Base-by-base conservation (phyloP, 352 stramenopile species). In the Saprolegnia parasitica region DNA sequence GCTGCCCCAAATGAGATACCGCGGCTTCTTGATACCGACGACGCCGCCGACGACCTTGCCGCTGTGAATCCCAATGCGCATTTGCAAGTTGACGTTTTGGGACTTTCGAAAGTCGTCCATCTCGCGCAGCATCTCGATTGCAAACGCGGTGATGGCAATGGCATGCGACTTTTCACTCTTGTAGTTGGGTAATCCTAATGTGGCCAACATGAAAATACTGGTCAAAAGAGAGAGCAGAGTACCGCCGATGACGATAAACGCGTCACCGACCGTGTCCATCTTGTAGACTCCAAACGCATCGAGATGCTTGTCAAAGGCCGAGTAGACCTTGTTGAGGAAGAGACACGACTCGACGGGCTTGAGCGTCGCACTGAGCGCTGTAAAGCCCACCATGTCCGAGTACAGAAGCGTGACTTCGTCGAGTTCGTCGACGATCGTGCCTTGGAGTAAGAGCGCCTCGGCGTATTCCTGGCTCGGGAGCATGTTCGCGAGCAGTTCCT, bases 331-430 rank as follows among this genome's bases (percentile, higher is more conserved):
- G 77, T 94, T 90, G 21, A 96, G 81, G 56, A 96, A 74, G 24
- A 87, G 72, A 61, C 85, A 93, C 32, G 93, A 84, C 56, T 88
- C 80, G 2, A 73, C 74, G 0, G 86, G 83, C 18, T 83, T 81
- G 24, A 94, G 75, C 4, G 68, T 87, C 39, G 77, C 72, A 4
- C 82, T 83, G 21, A 92, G 76, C 0, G 76, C 77, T 11, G 87
- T 95, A 74, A 93, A 95, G 15, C 87, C 87, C 26, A 93, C 85
- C 76, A 95, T 91, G 60, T 95, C 86, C 23, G 81, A 92, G 74
- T 94, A 95, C 26, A 95, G 75, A 23, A 96, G 75, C 9, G 86
- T 93, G 0, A 96, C 87, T 50, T 94, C 82, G 0, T 85, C 76
- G 13, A 96, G 74, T 62, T 94, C 81, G 52, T 95, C 87, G 5